These are phyloP conservation scores for Coniochaeta prunicola DNA, from an alignment of 2,329 filamentous ascomycete genomes.

Conservation along the genomic window DNA sequence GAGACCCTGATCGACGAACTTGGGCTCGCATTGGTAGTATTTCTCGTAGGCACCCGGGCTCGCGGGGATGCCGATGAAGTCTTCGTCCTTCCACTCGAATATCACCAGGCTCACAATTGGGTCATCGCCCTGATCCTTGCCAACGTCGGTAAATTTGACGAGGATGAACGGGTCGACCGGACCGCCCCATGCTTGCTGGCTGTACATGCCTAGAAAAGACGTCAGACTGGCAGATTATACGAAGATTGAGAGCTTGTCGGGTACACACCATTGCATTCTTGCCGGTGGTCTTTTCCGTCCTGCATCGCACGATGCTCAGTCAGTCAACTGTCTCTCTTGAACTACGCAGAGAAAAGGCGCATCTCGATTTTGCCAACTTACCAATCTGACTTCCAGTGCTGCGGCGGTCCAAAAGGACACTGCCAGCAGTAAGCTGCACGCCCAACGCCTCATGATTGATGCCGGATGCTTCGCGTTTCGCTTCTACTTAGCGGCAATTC, in stretches of 20 bases:
- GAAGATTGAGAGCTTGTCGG: background rate
- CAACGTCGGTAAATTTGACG: slow-evolving; percentile 56
- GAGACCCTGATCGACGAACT: slow-evolving; percentile 57
- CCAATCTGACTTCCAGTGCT: slow-evolving; percentile 52
- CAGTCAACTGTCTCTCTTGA: background rate
- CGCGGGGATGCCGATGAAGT: slow-evolving; percentile 64
- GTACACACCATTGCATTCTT: slow-evolving; percentile 63
- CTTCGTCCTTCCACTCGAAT: slow-evolving; percentile 88
- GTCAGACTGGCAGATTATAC: background rate
- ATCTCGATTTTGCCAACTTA: slow-evolving; percentile 23
- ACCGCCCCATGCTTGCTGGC: slow-evolving; percentile 80
- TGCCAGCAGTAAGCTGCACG: slow-evolving; percentile 42
- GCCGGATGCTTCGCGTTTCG: background rate
- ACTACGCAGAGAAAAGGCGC: too few relatives aligned
- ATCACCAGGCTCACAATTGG: slow-evolving; percentile 78
- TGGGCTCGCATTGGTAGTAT: slow-evolving; percentile 64
- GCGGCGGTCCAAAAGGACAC: slow-evolving; percentile 45
- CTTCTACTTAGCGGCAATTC: background rate
- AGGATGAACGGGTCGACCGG: slow-evolving; percentile 83
- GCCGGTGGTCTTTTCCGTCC: slow-evolving; percentile 70
- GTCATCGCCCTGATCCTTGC: slow-evolving; percentile 55
- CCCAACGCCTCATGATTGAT: slow-evolving; percentile 45
- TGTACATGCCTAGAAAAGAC: slow-evolving; percentile 76
- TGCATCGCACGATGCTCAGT: slow-evolving; percentile 25
- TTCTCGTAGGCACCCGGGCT: slow-evolving; percentile 42